Evolutionary conservation across 306 rosid genomes (phyloP).

Genomic region (Vigna radiata): DNA sequence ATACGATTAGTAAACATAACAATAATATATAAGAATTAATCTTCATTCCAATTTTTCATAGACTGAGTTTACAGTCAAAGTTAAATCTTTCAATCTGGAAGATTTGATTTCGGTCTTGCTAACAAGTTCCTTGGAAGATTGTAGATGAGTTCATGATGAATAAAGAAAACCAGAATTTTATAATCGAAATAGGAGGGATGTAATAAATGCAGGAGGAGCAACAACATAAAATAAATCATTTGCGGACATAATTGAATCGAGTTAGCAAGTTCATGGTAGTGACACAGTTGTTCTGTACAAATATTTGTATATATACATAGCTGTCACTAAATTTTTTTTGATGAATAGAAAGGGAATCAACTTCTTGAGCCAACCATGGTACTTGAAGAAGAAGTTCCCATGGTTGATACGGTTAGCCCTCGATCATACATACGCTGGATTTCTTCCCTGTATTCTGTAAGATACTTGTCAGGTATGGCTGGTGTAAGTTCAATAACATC

Average conservation of each 20-base stretch:
- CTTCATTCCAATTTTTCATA: too few relatives aligned
- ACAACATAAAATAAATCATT: slow-evolving; percentile 46
- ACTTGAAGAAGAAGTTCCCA: slow-evolving; percentile 55
- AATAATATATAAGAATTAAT: too few relatives aligned
- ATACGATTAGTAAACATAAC: too few relatives aligned
- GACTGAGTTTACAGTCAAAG: too few relatives aligned
- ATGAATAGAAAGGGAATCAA: slow-evolving; percentile 40
- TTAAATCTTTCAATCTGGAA: too few relatives aligned
- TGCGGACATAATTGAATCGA: slow-evolving; percentile 47
- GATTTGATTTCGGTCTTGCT: neutral
- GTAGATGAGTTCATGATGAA: too few relatives aligned
- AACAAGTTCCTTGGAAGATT: neutral
- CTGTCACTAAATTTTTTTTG: slow-evolving; percentile 22
- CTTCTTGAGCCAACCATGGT: slow-evolving; percentile 70
- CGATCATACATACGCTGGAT: slow-evolving; percentile 93
- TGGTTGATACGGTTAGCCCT: slow-evolving; percentile 61
- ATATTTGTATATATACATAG: slow-evolving; percentile 44
- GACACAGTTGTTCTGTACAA: slow-evolving; percentile 57
- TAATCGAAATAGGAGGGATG: neutral
- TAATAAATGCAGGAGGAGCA: slow-evolving; percentile 8
- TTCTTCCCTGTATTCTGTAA: slow-evolving; percentile 89
- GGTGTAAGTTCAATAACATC: slow-evolving; percentile 92
- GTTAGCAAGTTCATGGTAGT: slow-evolving; percentile 54
- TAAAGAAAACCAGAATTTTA: neutral
- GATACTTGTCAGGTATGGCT: slow-evolving; percentile 73